Percentiles rank a stretch among this genome's conserved stretches.
Evolutionary conservation across 1,139 yeast genomes (phyloP).

Genomic region (Pichia terricola): DNA sequence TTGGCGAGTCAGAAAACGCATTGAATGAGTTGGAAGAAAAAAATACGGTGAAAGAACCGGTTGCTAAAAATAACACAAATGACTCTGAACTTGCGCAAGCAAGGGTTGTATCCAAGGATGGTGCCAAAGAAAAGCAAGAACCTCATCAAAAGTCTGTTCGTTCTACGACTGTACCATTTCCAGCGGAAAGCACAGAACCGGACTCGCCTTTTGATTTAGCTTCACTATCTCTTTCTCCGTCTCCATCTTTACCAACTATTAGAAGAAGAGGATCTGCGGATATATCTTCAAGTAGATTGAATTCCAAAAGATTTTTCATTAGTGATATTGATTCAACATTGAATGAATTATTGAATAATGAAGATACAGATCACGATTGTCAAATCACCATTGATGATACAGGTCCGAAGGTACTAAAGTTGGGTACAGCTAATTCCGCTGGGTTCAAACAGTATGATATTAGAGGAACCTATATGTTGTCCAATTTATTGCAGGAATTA

Average conservation of each 20-base stretch:
- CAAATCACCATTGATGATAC: slow-evolving; percentile 90
- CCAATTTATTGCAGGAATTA: slow-evolving; percentile 80
- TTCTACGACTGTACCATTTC: no score
- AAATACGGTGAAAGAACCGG: no score
- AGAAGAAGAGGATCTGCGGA: slow-evolving; percentile 63
- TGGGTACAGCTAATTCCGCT: slow-evolving; percentile 79
- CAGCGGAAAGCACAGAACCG: no score
- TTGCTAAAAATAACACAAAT: no score
- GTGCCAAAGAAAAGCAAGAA: no score
- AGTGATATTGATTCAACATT: slow-evolving; percentile 69
- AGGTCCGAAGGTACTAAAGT: slow-evolving; percentile 80
- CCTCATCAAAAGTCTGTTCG: no score
- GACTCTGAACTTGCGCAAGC: no score
- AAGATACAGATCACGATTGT: slow-evolving; percentile 78
- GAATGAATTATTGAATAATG: slow-evolving; percentile 57
- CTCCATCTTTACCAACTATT: slow-evolving; percentile 11
- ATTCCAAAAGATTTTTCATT: slow-evolving; percentile 55
- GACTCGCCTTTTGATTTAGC: no score
- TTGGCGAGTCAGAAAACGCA: slow-evolving; percentile 3
- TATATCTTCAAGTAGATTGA: slow-evolving; percentile 31
- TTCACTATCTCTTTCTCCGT: no score
- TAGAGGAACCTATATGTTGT: slow-evolving; percentile 86
- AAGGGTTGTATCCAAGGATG: no score
- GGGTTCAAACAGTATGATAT: slow-evolving; percentile 68
- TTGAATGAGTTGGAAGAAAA: background rate